Base-by-base conservation (phyloP, 192 early-diverging fungal genomes). In the Lobulomyces angularis region DNA sequence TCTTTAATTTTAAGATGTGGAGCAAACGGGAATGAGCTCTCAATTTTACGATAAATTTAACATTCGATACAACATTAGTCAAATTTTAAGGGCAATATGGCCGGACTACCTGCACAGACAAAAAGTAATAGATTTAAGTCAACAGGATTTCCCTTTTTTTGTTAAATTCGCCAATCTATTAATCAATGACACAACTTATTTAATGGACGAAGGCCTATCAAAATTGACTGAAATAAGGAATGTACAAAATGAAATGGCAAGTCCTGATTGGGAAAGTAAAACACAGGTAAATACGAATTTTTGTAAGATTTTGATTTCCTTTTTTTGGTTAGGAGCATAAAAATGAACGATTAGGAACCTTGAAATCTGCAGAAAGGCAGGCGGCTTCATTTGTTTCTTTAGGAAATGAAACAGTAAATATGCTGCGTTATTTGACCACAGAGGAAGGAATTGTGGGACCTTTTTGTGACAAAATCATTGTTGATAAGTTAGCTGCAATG, bases 31-130 rank as follows among this genome's bases (percentile, higher is more conserved):
- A 12, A 71, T 77, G 1, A 76, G 75, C 48, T 81, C 83, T 3
- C 90, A 94, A 55, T 98, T 98, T 50, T 98, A 93, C 52, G 94
- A 98, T 59, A 98, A 98, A 60, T 94, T 96, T 64, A 94, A 86
- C 59, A 90, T 91, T 48, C 80, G 94, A 24, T 95, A 95, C 69
- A 82, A 94, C 47, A 91, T 98, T 40, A 81, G 81, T 5, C 86
- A 91, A 46, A 82, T 90, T 6, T 72, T 96, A 52, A 89, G 89
- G 52, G 53, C 57, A 24, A 63, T 91, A 8, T 88, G 88, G 82
- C 59, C 54, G 3, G 75, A 85, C 40, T 63, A 53, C n/a, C 54
- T 50, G n/a, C 84, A 91, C 59, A 69, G 75, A n/a, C 53, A 51
- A 1, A 71, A 69, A 52, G 53, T 90, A 25, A 69, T 67, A 25